Evolutionary conservation across 169 alveolate genomes (phyloP), one percentile per base, ranked within the genome.

Genomic region (Plasmodium gallinaceum): DNA sequence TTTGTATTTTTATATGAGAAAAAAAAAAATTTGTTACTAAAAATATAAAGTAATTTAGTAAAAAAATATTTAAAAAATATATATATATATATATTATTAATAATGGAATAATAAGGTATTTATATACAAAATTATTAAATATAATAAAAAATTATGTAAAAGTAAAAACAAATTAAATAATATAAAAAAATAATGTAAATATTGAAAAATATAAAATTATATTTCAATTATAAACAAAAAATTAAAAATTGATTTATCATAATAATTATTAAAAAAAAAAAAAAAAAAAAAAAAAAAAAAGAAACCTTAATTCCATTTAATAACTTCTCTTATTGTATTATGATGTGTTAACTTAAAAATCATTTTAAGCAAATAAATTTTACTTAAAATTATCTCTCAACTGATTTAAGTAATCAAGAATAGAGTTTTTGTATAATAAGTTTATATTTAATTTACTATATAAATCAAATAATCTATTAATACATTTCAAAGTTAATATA

Each of bases 331-430:
- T 32, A 48, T 4, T 32, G n/a, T 32, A 32, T n/a, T n/a, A n/a
- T n/a, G 39, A 32, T 32, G 1, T 32, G 1, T 4, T 32, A 32
- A 32, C 39, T 2, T 32, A 32, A 32, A 32, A 32, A 32, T n/a
- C n/a, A 32, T 32, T 32, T 32, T 2, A 32, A 2, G 1, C 4
- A 32, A 2, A 32, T 32, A 32, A 32, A 32, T 32, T 32, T 32
- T 32, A 32, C 39, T 32, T 32, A 32, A 32, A 32, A 32, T 32
- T 32, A 32, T 78, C 89, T 51, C 61, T 66, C 58, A 78, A 24
- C n/a, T 78, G 78, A 6, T 78, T 26, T 39, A 78, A 26, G 42
- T 78, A 78, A 26, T 78, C 60, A 42, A 78, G 76, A 64, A 78
- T 78, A n/a, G 76, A 9, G 37, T 62, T 78, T 66, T 66, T 78